Evolutionary conservation across 352 stramenopile genomes (phyloP).

Genomic region (Globisporangium cederbergense): DNA sequence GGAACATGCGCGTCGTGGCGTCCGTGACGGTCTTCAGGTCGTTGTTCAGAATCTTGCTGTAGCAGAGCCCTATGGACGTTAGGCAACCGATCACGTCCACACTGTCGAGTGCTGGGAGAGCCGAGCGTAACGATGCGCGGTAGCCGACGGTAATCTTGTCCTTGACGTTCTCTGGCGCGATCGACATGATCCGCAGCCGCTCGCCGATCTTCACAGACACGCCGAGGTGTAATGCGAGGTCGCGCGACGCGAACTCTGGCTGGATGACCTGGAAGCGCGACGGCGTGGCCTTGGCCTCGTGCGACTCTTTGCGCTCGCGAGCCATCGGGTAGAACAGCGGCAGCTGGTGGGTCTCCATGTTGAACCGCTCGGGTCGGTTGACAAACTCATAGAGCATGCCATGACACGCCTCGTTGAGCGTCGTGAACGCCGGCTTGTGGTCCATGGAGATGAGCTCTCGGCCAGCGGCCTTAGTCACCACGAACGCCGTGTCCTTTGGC

Average conservation of each 20-base stretch:
- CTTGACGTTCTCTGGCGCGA: conserved; percentile 48
- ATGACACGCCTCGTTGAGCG: conserved; percentile 73
- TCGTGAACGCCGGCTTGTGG: conserved; percentile 64
- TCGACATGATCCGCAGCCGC: conserved; percentile 74
- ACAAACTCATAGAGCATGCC: conserved; percentile 70
- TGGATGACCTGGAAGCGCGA: conserved; percentile 70
- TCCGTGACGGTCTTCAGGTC: conserved; percentile 55
- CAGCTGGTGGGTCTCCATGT: conserved; percentile 57
- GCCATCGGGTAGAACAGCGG: conserved; percentile 75
- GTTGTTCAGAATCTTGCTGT: conserved; percentile 62
- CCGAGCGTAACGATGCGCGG: conserved; percentile 48
- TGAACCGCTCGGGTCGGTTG: conserved; percentile 56
- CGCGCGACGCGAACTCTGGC: conserved; percentile 44
- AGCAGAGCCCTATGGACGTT: conserved; percentile 63
- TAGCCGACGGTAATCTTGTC: conserved; percentile 50
- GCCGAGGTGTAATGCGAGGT: conserved; percentile 54
- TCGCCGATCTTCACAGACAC: conserved; percentile 54
- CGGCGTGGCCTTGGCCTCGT: conserved; percentile 23
- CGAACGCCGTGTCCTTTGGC: conserved; percentile 60
- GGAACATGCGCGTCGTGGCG: conserved; percentile 52
- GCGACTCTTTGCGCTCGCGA: conserved; percentile 26
- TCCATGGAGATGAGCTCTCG: conserved; percentile 63
- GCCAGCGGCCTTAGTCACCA: conserved; percentile 58
- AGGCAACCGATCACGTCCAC: conserved; percentile 69
- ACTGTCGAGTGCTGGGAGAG: conserved; percentile 46